Evolutionary conservation across 2,329 filamentous ascomycete genomes (phyloP).

Genomic region (Podosphaera fusca): DNA sequence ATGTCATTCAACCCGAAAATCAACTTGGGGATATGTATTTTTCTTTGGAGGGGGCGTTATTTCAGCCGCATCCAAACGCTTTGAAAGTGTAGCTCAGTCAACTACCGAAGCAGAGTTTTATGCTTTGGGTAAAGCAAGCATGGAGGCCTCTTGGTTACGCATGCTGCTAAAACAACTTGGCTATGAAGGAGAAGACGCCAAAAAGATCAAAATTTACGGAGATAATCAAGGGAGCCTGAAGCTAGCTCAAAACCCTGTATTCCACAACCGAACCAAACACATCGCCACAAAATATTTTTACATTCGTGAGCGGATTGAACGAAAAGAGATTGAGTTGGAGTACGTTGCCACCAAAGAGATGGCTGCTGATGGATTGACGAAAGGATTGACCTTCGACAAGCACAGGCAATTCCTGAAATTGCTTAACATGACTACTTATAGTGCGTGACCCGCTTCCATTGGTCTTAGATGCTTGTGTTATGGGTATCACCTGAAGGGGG

Average conservation of each 20-base stretch:
- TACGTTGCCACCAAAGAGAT: neutral
- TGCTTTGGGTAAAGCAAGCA: neutral
- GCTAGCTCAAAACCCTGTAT: neutral
- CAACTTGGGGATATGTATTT: neutral
- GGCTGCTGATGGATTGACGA: neutral
- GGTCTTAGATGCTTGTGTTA: neutral
- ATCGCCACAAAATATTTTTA: neutral
- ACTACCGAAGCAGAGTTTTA: neutral
- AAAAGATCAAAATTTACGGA: neutral
- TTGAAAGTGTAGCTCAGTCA: neutral
- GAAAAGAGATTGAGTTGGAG: neutral
- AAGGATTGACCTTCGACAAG: neutral
- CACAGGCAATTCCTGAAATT: neutral
- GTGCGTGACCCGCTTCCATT: neutral
- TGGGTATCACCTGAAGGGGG: neutral
- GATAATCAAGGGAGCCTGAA: neutral
- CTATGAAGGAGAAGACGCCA: neutral
- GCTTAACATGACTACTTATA: neutral
- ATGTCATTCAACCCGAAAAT: constrained; percentile 1
- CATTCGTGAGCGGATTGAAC: neutral
- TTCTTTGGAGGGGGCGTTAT: neutral
- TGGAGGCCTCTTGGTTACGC: neutral
- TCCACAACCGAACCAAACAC: neutral
- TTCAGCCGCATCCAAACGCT: neutral
- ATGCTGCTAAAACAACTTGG: no score